phyloP scores from a whole-genome alignment of 371 early-diverging fungal species.

The Mycotypha africana region DNA sequence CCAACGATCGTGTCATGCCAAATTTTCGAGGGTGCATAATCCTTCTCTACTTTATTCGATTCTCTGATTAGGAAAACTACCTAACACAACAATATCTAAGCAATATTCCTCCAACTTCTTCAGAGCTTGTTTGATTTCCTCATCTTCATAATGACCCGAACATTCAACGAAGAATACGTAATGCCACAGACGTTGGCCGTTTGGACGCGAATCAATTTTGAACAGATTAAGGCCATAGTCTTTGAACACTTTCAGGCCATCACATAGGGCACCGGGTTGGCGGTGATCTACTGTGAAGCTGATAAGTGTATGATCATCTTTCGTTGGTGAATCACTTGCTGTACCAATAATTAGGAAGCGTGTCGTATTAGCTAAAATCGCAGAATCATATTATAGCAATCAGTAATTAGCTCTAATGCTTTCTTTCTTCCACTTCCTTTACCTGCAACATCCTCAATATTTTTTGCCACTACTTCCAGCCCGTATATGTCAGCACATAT shows the following conservation, averaged over 20 bases:
- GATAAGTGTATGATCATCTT: conserved; percentile 75
- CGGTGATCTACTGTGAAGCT: conserved; percentile 88
- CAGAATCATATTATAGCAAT: not conserved
- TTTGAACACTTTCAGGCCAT: conserved; percentile 82
- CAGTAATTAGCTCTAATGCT: not conserved
- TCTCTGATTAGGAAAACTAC: conserved; percentile 79
- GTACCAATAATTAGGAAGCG: conserved; percentile 86
- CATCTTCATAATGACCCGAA: conserved; percentile 72
- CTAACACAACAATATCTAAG: conserved; percentile 71
- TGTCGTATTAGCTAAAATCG: conserved; percentile 71
- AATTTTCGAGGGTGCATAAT: too few relatives aligned
- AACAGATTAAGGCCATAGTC: conserved; percentile 78
- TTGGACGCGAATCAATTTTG: conserved; percentile 90
- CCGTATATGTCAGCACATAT: conserved; percentile 82
- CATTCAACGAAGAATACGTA: conserved; percentile 90
- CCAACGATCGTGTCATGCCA: too few relatives aligned
- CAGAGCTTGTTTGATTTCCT: conserved; percentile 56
- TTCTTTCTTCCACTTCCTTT: too few relatives aligned
- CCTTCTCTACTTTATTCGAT: conserved; percentile 43
- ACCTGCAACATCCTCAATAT: conserved; percentile 64
- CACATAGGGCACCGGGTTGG: conserved; percentile 85
- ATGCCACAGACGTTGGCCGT: conserved; percentile 80
- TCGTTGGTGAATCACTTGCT: conserved; percentile 64
- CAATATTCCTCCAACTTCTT: conserved; percentile 65
- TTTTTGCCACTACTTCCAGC: conserved; percentile 64